Evolutionary conservation across 140 eudicot genomes (phyloP), one percentile per base, ranked within the genome.

Genomic region (Senecio squalidus): DNA sequence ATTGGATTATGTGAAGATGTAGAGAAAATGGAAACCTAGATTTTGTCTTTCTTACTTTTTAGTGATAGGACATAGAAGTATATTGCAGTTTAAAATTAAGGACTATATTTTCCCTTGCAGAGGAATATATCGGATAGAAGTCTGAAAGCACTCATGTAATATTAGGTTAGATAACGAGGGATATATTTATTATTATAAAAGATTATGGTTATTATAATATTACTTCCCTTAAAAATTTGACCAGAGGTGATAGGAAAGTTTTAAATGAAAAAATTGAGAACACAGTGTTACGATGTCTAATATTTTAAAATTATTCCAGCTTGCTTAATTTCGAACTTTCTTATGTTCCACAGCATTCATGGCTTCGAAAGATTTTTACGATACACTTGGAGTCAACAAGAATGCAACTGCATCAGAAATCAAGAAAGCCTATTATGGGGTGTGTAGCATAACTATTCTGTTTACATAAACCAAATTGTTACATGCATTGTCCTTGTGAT

Each of bases 401-500:
- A 81, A 81, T 68, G 94, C 96, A 61, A 76, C 94, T 9, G 82
- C 84, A 49, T 84, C 96, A 24, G 96, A 88, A 78, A 78, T 88
- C 61, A 88, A 88, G 81, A 84, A 78, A 74, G 86, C 96, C 38
- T 88, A 84, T 66, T 88, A 88, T 76, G 96, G 75, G 87, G 96
- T 88, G 67, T 45, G 83, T 67, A 44, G 45, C 58, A 33, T 31
- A 18, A 45, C 41, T 36, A 16, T 38, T 18, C 18, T 31, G 18
- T 7, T 36, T 17, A 0, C 17, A 21, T 36, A 15, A 5, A 20
- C 14, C 36, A 51, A 52, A 17, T 52, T 25, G 3, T 27, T 40
- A 28, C 25, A 5, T 27, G 36, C 36, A 34, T 8, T 9, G 27
- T 46, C 26, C 47, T 66, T 18, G 27, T 6, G 31, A 21, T 10